These are phyloP conservation scores for Termitomyces eurrhizus DNA, from an alignment of 768 basidiomycete genomes.

Conservation along the genomic window DNA sequence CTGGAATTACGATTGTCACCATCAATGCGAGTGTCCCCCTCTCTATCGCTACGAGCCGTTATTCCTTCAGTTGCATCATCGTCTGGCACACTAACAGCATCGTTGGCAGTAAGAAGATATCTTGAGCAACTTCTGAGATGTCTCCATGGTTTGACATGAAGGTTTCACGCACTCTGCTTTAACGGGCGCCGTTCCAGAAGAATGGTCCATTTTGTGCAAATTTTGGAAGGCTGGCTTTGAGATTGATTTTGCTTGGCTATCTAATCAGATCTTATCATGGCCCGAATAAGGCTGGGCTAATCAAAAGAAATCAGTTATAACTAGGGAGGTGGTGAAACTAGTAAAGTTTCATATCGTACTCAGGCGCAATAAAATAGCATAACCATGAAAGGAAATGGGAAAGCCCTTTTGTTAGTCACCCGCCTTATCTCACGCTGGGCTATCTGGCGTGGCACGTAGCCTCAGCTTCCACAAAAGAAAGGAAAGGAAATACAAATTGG, in stretches of 20 bases:
- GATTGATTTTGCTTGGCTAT: neutral
- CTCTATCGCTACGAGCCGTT: conserved; percentile 27
- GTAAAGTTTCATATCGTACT: too few species aligned
- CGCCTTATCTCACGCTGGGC: too few species aligned
- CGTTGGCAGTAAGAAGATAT: conserved; percentile 27
- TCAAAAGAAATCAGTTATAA: too few species aligned
- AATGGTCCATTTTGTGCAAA: conserved; percentile 11
- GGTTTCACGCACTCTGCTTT: conserved; percentile 31
- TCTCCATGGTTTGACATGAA: neutral
- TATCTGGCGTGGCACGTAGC: too few species aligned
- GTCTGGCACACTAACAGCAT: conserved; percentile 24
- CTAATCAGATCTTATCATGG: conserved; percentile 3
- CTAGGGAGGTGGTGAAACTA: too few species aligned
- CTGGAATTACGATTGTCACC: conserved; percentile 17
- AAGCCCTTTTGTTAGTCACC: too few species aligned
- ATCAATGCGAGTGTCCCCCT: conserved; percentile 14
- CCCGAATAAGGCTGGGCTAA: too few species aligned
- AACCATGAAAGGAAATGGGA: too few species aligned
- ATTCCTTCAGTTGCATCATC: conserved; percentile 60
- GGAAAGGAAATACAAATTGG: too few species aligned
- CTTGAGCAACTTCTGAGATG: conserved; percentile 17
- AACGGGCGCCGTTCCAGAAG: conserved; percentile 33
- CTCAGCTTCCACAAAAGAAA: too few species aligned
- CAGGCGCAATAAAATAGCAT: too few species aligned
- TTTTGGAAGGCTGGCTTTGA: neutral